Base-by-base conservation (phyloP, 176 grass and related monocot species). In the bread wheat (Triticum aestivum) region DNA sequence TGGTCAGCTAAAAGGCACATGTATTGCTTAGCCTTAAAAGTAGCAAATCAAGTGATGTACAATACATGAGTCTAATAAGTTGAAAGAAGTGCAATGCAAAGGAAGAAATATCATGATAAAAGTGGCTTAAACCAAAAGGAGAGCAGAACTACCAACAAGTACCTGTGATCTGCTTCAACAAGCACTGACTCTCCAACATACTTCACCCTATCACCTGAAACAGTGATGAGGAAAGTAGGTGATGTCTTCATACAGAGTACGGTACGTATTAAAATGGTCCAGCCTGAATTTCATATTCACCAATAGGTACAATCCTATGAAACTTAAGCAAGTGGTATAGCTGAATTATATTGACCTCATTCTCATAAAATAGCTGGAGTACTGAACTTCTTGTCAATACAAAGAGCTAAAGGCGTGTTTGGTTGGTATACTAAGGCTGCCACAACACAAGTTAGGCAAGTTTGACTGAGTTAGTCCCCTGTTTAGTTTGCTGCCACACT, bases 191-290 rank as follows among this genome's bases (percentile, higher is more conserved):
- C 84, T 63, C 91, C 91, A 62, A 94, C 63, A 83, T 96, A 98
- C 87, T 94, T 98, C 62, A 98, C 90, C 59, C 92, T 90, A 69
- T 96, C 90, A 66, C 96, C 96, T 98, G 92, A 91, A 92, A 75
- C 4, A 83, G 76, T 56, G 62, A 86, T 72, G 15, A 76, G n/a
- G 68, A 82, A 84, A 80, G 54, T 65, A 18, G 12, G 37, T 37
- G 11, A 8, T 11, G 38, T 37, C 64, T 75, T 80, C 61, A 83
- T 84, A 61, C 6, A 41, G 8, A 66, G 27, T 74, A 78, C 58
- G 41, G 34, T 83, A 23, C 45, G 17, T 62, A 61, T 30, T 70
- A 82, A 37, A 26, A 54, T 54, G 67, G 52, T 54, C 79, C 26
- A 77, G 21, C 38, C 17, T 86, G 39, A 86, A 83, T 83, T 86